Evolutionary conservation across 805 yeast genomes (phyloP).

Genomic region (Kodamaea laetipori): DNA sequence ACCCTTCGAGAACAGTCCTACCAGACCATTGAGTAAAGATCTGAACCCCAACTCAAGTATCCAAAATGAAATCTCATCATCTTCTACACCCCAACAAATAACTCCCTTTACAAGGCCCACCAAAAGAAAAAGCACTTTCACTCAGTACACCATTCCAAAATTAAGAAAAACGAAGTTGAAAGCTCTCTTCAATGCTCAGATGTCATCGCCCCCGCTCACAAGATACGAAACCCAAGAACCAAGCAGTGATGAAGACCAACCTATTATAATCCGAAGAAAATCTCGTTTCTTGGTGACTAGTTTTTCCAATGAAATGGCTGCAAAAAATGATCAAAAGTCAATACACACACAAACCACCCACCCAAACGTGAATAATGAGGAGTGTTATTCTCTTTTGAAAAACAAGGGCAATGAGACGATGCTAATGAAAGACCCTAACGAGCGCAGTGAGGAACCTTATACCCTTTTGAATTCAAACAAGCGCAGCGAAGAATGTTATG

Average conservation of each 20-base stretch:
- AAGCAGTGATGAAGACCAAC: background rate
- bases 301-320: slow-evolving; percentile 2
- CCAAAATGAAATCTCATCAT: too few relatives aligned
- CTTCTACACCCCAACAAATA: too few relatives aligned
- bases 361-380: too few relatives aligned
- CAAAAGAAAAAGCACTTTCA: background rate
- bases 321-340: background rate
- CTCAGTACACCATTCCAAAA: background rate
- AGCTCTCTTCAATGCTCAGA: slow-evolving; percentile 5
- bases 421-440: too few relatives aligned
- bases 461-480: slow-evolving; percentile 9
- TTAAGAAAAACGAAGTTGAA: background rate
- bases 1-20: too few relatives aligned
- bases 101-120: background rate
- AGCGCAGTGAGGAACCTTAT: background rate
- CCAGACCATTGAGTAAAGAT: too few relatives aligned
- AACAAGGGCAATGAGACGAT: too few relatives aligned
- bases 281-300: background rate
- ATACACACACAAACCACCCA: background rate
- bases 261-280: slow-evolving; percentile 5
- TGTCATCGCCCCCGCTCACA: slow-evolving; percentile 5
- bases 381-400: slow-evolving; percentile 12
- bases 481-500: slow-evolving; percentile 3
- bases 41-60: too few relatives aligned
- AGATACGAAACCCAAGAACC: background rate